A percentile compares a stretch with the other conserved stretches of the same genome.
Evolutionary conservation across 306 rosid genomes (phyloP).

Genomic region (Malus orientalis): DNA sequence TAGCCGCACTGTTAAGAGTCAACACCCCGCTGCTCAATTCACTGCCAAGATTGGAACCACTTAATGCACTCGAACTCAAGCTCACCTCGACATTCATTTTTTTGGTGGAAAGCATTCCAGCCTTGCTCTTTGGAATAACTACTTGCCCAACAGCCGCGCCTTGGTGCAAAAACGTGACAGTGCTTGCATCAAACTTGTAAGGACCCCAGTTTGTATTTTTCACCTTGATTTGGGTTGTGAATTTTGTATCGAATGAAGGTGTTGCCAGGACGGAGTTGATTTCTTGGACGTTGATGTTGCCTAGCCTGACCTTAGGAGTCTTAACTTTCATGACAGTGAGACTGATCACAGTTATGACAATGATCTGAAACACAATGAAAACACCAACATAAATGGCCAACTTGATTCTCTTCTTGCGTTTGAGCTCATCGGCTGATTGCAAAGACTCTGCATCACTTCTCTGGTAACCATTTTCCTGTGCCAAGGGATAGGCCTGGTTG

Average conservation of each 20-base stretch:
- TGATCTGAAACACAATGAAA: not conserved
- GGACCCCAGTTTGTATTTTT: not conserved
- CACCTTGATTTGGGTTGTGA: not conserved
- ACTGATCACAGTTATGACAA: not conserved
- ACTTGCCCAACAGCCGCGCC: not conserved
- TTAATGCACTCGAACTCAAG: no score
- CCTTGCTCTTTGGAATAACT: conserved; percentile 1
- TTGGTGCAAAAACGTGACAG: not conserved
- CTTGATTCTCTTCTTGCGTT: not conserved
- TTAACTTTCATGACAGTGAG: not conserved
- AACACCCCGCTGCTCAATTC: no score
- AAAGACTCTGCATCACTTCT: conserved; percentile 9
- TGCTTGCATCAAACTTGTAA: not conserved
- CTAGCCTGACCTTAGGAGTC: not conserved
- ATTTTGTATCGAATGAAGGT: not conserved
- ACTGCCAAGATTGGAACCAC: no score
- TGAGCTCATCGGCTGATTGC: not conserved
- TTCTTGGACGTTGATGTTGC: not conserved
- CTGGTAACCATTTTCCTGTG: conserved; percentile 14
- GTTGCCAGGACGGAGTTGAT: not conserved
- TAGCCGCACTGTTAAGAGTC: no score
- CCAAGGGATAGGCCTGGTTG: conserved; percentile 13
- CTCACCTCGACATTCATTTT: not conserved
- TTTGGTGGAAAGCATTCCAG: not conserved
- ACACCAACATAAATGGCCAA: not conserved